Evolutionary conservation across 2,329 filamentous ascomycete species (phyloP), one percentile per base, ranked within the genome.

Genomic region (Colletotrichum destructivum): DNA sequence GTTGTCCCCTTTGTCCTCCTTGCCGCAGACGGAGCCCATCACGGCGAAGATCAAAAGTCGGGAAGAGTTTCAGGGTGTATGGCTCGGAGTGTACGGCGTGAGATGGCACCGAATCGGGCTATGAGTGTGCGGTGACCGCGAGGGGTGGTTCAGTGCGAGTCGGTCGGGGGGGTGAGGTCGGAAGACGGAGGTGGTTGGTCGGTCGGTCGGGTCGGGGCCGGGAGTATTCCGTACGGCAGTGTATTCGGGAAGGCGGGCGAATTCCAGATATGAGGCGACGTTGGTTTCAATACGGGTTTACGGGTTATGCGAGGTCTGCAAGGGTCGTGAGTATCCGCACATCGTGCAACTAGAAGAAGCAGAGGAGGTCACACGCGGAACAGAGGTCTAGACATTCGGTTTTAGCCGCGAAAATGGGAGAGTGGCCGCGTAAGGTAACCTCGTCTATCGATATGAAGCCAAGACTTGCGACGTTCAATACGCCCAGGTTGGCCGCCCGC

Each of bases 11-110:
- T 89, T 84, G 42, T 89, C 81, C 91, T 93, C 88, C 81, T 94
- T 95, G 80, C 94, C 93, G 85, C 94, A 98, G 83, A 94, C 88
- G 81, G 94, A 96, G 71, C 95, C 95, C 95, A 98, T 98, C 75
- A 71, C 81, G 71, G 42, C 66, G 52, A 63, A 65, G 13, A 18
- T 46, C 62, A 46, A 13, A 46, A 21, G n/a, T 42, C 16, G 12
- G 35, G 35, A 38, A 38, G 35, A 38, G n/a, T 38, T 47, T 38
- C 44, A 16, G 23, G 59, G 35, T 18, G n/a, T 44, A 21, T 21
- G 16, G 38, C 21, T 42, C 35, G 16, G 16, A 15, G 21, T 46
- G 38, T 46, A 23, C 16, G 35, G 16, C 44, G 6, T 46, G 31
- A 18, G 11, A 26, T 42, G 9, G 6, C 31, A 62, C 49, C 18